Percentiles rank a stretch among this genome's conserved stretches.
Conservation (phyloP, 1,284 basidiomycete species). For the Filobasidium uniguttulatum region DNA sequence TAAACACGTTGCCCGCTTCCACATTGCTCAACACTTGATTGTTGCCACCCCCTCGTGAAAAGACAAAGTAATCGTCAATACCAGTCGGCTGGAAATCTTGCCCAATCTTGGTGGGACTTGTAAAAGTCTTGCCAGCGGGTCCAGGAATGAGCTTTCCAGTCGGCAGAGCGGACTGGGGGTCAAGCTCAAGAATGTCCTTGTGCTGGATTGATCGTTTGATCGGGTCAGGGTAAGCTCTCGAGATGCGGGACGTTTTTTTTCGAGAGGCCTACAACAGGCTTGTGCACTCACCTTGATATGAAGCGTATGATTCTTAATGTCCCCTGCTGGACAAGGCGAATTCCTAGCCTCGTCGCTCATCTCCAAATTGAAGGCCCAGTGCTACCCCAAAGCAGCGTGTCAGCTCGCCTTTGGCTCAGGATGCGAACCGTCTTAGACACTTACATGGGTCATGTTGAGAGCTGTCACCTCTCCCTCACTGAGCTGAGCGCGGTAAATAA, state of each 20-base stretch:
- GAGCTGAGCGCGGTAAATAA: slow-evolving; percentile 13
- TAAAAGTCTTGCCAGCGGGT: slow-evolving; percentile 1
- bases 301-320: slow-evolving; percentile 9
- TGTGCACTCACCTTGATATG: slow-evolving; percentile 8
- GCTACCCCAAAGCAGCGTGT: background rate
- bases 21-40: background rate
- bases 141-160: slow-evolving; percentile 9
- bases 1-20: background rate
- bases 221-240: background rate
- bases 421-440: background rate
- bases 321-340: slow-evolving; percentile 6
- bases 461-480: slow-evolving; percentile 8
- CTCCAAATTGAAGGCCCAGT: slow-evolving; percentile 16
- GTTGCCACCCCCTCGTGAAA: slow-evolving; percentile 1
- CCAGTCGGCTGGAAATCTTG: slow-evolving; percentile 9
- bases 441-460: slow-evolving; percentile 13
- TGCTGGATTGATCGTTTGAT: background rate
- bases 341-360: slow-evolving; percentile 7
- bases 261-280: background rate
- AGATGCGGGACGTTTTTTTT: background rate
- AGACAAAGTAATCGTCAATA: slow-evolving; percentile 14
- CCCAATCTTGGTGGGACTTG: slow-evolving; percentile 5
- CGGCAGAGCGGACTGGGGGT: slow-evolving; percentile 6
- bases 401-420: background rate
- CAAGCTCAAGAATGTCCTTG: slow-evolving; percentile 9